These are phyloP conservation scores for Alternaria triticimaculans DNA, from an alignment of 2,329 filamentous ascomycete genomes.

Conservation along the genomic window DNA sequence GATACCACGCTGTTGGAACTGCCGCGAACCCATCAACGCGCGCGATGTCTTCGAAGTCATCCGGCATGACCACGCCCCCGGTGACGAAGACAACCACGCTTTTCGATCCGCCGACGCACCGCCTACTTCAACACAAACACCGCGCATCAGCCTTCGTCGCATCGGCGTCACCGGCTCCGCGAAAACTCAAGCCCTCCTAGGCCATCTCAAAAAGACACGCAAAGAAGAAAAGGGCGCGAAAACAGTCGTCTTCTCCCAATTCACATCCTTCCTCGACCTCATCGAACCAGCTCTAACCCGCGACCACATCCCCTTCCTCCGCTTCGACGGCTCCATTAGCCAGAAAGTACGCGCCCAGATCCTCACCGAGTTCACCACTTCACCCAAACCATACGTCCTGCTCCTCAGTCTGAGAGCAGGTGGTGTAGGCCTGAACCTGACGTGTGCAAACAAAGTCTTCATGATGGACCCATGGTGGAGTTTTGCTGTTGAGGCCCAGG, in stretches of 20 bases:
- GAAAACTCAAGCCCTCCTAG: constrained; percentile 83
- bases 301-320: constrained; percentile 78
- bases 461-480: constrained; percentile 99
- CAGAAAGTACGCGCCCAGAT: constrained; percentile 85
- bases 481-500: constrained; percentile 94
- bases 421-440: constrained; percentile 92
- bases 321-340: constrained; percentile 88
- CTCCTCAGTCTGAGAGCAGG: constrained; percentile 87
- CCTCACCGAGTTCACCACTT: constrained; percentile 70
- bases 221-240: constrained; percentile 74
- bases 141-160: constrained; percentile 66
- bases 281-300: constrained; percentile 80
- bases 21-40: constrained; percentile 79
- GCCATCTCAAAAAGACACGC: constrained; percentile 73
- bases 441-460: constrained; percentile 85
- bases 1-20: constrained; percentile 85
- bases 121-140: constrained; percentile 36
- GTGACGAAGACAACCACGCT: constrained; percentile 49
- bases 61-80: constrained; percentile 69
- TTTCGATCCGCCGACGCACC: constrained; percentile 35
- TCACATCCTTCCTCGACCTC: constrained; percentile 92
- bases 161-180: constrained; percentile 77
- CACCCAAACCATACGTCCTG: constrained; percentile 70
- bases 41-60: constrained; percentile 93
- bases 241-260: constrained; percentile 94